phyloP scores from a whole-genome alignment of 495 filamentous ascomycete species.

The Glarea lozoyensis region DNA sequence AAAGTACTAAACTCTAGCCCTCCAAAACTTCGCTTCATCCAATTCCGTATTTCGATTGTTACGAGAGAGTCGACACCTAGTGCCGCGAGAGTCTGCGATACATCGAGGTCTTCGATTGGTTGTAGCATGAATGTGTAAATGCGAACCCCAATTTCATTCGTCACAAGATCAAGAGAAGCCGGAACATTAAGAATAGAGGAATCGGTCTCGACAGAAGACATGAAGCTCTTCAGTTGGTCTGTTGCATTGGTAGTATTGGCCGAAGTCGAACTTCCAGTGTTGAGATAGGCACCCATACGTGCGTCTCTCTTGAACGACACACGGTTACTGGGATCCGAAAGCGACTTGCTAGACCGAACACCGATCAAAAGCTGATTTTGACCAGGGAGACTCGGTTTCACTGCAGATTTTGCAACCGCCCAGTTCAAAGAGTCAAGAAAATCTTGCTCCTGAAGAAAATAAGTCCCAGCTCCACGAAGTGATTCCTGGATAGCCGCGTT shows the following conservation, averaged over 20 bases:
- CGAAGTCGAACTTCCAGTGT: not conserved
- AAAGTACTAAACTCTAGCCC: slow-evolving; percentile 31
- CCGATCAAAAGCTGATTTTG: not conserved
- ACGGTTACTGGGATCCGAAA: slow-evolving; percentile 4
- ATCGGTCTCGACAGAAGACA: not conserved
- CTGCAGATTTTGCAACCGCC: slow-evolving; percentile 8
- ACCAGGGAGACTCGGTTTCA: not conserved
- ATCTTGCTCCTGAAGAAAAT: slow-evolving; percentile 7
- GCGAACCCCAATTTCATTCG: not conserved
- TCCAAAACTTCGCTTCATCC: slow-evolving; percentile 33
- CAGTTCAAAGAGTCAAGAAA: slow-evolving; percentile 11
- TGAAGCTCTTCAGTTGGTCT: not conserved
- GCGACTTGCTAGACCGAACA: not conserved
- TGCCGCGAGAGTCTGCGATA: not conserved
- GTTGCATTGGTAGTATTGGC: not conserved
- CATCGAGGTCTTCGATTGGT: not conserved
- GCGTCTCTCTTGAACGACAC: slow-evolving; percentile 1
- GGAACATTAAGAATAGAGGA: not conserved
- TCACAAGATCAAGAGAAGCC: not conserved
- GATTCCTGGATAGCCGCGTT: slow-evolving; percentile 1
- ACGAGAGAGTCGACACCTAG: slow-evolving; percentile 39
- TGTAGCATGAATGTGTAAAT: slow-evolving; percentile 3
- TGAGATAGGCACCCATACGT: slow-evolving; percentile 3
- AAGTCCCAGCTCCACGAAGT: not conserved
- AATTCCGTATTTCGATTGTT: slow-evolving; percentile 48